Evolutionary conservation across 2,329 filamentous ascomycete species (phyloP), one percentile per base, ranked within the genome.

Genomic region (Dothideomycetes sp.): DNA sequence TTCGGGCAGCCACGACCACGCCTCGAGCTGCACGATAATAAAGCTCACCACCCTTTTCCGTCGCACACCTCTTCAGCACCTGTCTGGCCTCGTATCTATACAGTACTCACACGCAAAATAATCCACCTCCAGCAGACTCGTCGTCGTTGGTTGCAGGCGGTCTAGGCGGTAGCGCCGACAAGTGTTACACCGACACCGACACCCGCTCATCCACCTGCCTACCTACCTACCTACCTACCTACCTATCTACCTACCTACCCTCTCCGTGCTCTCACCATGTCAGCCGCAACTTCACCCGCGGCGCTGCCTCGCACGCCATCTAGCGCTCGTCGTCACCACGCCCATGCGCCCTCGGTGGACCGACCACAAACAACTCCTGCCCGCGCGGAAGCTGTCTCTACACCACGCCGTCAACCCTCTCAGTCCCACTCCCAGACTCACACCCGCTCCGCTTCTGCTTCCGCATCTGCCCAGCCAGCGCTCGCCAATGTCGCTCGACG

Each of bases 401-500:
- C 59, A 15, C 58, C 60, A 10, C 57, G 59, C 34, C 56, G 57
- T 25, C 37, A 27, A 5, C 16, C 22, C 8, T 58, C 61, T 32
- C 53, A 54, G 38, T 61, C 59, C 19, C 53, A 57, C 24, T 53
- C 61, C 23, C 58, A 61, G 33, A 22, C 33, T 4, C 43, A 46
- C 15, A 33, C 46, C 25, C 41, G 50, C n/a, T 44, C 49, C n/a
- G 51, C 55, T 59, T 35, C 59, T 58, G 43, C 70, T 64, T 54
- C 68, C 63, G 52, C 59, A 61, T 34, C 43, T 28, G 43, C 37
- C 10, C 38, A 41, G 2, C 35, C 34, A 5, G 31, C 66, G 31
- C 64, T 77, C 31, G 64, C 65, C 43, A 67, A 65, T 56, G 69
- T 74, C 51, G 68, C 70, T 43, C 77, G 81, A 54, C 71, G 80